phyloP scores from a whole-genome alignment of 768 basidiomycete genomes.

The Leccinum truebloodii region DNA sequence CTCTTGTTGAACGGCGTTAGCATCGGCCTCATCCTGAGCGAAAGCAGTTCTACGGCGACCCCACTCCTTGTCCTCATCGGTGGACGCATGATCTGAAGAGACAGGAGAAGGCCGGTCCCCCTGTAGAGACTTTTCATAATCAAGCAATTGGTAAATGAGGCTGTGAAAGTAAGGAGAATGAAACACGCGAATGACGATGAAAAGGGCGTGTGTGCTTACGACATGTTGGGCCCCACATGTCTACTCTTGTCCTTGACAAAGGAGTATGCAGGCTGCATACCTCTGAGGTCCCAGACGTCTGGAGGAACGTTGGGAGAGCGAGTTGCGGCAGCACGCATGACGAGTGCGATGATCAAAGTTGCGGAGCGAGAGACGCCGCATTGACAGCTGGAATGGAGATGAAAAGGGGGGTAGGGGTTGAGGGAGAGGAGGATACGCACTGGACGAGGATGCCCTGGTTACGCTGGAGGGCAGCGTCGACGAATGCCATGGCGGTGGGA shows the following conservation, averaged over 20 bases:
- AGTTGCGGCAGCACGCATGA: conserved; percentile 88
- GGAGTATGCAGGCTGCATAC: conserved; percentile 88
- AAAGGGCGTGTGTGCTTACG: conserved; percentile 54
- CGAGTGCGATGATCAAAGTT: conserved; percentile 85
- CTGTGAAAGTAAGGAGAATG: conserved; percentile 41
- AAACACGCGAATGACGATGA: conserved; percentile 26
- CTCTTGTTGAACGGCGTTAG: conserved; percentile 64
- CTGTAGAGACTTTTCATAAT: conserved; percentile 80
- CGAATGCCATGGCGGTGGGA: conserved; percentile 76
- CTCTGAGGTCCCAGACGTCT: conserved; percentile 75
- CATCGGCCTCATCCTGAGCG: conserved; percentile 48
- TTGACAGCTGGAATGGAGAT: conserved; percentile 66
- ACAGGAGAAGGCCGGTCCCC: conserved; percentile 49
- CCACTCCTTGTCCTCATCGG: conserved; percentile 82
- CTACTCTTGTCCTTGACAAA: conserved; percentile 89
- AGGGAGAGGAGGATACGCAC: conserved; percentile 48
- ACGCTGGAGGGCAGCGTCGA: conserved; percentile 73
- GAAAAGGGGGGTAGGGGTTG: conserved; percentile 14
- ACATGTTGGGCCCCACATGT: conserved; percentile 92
- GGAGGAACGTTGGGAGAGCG: conserved; percentile 65
- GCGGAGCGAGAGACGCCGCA: conserved; percentile 92
- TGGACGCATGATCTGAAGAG: conserved; percentile 53
- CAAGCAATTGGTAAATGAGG: conserved; percentile 90
- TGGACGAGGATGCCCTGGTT: conserved; percentile 83
- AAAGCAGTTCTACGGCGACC: conserved; percentile 62